Evolutionary conservation across 2,329 filamentous ascomycete species (phyloP).

Genomic region (Allantophomopsis lycopodina): DNA sequence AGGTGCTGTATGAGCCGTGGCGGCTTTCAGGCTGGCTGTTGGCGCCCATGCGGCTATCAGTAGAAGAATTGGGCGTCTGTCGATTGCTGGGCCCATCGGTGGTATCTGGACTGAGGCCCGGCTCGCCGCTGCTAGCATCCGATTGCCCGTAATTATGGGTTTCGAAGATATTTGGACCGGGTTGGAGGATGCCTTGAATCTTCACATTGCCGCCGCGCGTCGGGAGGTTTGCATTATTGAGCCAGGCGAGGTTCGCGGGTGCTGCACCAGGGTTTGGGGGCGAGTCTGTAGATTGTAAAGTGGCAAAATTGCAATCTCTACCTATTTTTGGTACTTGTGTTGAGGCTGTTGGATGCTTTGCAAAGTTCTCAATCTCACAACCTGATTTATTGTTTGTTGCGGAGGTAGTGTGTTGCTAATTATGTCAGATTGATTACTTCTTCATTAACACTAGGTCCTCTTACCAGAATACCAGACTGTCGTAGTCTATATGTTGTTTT

Average conservation of each 20-base stretch:
- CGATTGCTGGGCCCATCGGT: constrained; percentile 26
- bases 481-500: too few species aligned
- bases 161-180: constrained; percentile 2
- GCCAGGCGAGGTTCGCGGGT: neutral
- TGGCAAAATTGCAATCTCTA: neutral
- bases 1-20: too few species aligned
- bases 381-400: neutral
- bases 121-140: constrained; percentile 24
- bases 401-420: too few species aligned
- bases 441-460: neutral
- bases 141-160: constrained; percentile 21
- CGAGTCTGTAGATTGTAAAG: neutral
- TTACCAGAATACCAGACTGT: neutral
- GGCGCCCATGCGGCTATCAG: constrained; percentile 24
- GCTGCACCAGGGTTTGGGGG: neutral
- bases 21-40: constrained; percentile 5
- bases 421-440: neutral
- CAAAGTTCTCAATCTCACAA: neutral
- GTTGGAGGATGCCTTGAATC: constrained; percentile 10
- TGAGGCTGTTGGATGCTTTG: neutral
- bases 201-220: neutral
- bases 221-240: neutral
- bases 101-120: constrained; percentile 12
- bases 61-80: constrained; percentile 46
- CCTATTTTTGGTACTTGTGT: neutral